Conservation (phyloP, 257 asterid genomes). For the Solanum tacnaense region DNA sequence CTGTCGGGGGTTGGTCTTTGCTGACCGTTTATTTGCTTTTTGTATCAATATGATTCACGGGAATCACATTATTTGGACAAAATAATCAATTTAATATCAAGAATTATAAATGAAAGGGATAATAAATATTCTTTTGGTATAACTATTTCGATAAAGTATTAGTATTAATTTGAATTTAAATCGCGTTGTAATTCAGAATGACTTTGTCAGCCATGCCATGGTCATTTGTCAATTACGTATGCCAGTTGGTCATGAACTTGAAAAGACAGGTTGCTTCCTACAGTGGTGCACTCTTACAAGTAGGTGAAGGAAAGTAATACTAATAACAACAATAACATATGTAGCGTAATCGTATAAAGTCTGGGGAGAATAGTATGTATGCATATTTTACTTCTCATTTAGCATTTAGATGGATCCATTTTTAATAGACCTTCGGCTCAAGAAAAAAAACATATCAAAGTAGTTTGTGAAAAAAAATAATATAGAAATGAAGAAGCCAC, state of each 20-base stretch:
- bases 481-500: too few species aligned
- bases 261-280: neutral
- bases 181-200: too few species aligned
- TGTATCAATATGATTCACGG: neutral
- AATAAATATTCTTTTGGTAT: neutral
- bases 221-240: neutral
- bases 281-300: neutral
- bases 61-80: neutral
- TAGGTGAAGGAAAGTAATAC: neutral
- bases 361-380: fast-evolving
- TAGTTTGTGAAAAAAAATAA: neutral
- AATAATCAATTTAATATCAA: neutral
- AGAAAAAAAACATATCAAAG: neutral
- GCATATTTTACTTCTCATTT: neutral
- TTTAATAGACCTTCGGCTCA: neutral
- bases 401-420: neutral
- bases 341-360: too few species aligned
- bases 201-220: neutral
- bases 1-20: neutral
- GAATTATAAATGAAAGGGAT: neutral
- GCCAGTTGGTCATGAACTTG: neutral
- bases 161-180: neutral
- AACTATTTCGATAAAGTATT: neutral
- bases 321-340: too few species aligned
- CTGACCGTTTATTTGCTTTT: neutral